A percentile compares a stretch with the other conserved stretches of the same genome.
phyloP scores from a whole-genome alignment of 495 filamentous ascomycete species.

The Penicillium alfredii region DNA sequence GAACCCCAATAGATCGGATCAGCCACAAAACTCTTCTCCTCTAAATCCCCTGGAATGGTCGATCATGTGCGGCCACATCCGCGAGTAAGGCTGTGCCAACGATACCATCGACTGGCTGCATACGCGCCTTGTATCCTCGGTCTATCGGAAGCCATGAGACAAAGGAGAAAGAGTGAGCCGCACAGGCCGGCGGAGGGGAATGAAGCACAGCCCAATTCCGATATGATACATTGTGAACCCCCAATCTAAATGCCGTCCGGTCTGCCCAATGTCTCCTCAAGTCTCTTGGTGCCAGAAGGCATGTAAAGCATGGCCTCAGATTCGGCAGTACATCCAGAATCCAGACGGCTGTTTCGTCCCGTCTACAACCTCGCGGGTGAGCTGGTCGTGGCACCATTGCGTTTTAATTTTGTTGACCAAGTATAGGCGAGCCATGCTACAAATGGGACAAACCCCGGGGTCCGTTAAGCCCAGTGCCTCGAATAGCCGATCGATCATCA shows the following conservation, averaged over 20 bases:
- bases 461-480: neutral
- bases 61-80: conserved; percentile 1
- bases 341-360: conserved; percentile 3
- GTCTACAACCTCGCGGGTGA: conserved; percentile 3
- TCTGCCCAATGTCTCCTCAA: neutral
- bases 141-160: too few relatives aligned
- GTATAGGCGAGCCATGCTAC: conserved; percentile 1
- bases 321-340: conserved; percentile 4
- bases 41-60: neutral
- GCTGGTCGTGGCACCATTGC: too few relatives aligned
- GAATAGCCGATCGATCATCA: neutral
- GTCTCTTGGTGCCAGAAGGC: neutral
- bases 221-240: too few relatives aligned
- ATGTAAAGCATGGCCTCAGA: conserved; percentile 5
- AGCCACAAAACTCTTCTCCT: too few relatives aligned
- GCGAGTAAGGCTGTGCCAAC: conserved; percentile 6
- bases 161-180: conserved; percentile 4
- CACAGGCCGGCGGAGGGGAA: neutral
- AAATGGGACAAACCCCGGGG: conserved; percentile 7
- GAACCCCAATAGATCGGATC: too few relatives aligned
- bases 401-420: neutral
- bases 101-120: conserved; percentile 1
- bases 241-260: too few relatives aligned
- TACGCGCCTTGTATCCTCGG: conserved; percentile 3
- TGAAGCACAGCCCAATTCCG: neutral